Evolutionary conservation across 75 land plant species (phyloP), one percentile per base, ranked within the genome.

Genomic region (Picea glauca): DNA sequence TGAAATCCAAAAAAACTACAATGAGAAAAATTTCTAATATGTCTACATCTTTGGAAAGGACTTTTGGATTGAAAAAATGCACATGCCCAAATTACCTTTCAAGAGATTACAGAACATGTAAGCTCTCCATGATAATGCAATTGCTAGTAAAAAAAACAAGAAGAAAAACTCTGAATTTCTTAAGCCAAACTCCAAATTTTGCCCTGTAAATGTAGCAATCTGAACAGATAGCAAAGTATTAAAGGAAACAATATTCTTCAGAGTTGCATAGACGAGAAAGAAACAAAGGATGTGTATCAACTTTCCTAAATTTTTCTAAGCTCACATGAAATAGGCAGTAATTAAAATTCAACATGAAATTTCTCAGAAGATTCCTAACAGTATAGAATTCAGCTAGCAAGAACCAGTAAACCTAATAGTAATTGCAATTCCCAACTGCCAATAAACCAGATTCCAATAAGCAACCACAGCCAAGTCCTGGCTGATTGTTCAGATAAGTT

Each of bases 1-100:
- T 96, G 76, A 32, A 57, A 66, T 18, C 61, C 76, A 26, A 33
- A 74, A 26, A 33, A 74, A 62, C 58, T 56, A 31, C 58, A 56
- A 58, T 76, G 76, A 35, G 58, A 62, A 67, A 66, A 17, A 20
- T 46, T 20, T 60, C 61, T 60, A 60, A 15, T 3, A 17, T 60
- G 61, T 20, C 61, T 4, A 17, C n/a, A 17, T 60, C 61, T 60
- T 20, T 20, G n/a, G n/a, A 46, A 15, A 60, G 61, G n/a, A 60
- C 5, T 60, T 60, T 17, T 17, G n/a, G 8, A 60, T 20, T 20
- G 5, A 17, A 60, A 60, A 60, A 17, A 17, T 60, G 61, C 5
- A 8, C 54, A 46, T 60, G 61, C 61, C 3, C 8, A 60, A 60
- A 60, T 60, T 60, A 60, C 61, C n/a, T 15, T 60, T 60, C 61